Base-by-base conservation (phyloP, 495 filamentous ascomycete genomes). In the Echria macrotheca region DNA sequence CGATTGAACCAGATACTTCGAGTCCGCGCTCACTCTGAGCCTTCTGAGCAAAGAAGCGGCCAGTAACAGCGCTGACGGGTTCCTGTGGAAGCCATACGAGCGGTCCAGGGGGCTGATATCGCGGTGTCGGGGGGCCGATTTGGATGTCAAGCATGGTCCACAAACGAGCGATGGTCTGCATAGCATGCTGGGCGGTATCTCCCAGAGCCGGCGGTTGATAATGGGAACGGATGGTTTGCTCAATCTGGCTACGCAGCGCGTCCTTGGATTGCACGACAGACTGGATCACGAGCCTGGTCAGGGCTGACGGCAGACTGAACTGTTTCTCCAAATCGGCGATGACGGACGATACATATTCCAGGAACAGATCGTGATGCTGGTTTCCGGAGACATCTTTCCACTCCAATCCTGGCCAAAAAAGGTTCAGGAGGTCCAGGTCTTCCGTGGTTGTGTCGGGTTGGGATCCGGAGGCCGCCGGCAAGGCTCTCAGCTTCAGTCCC, bases 71-170 rank as follows among this genome's bases (percentile, higher is more conserved):
- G 9, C 33, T 39, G 3, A 48, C 12, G 11, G 22, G 21, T 19
- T 38, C 21, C 33, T 21, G n/a, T 10, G 15, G 11, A 14, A n/a
- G 14, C 45, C 45, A 48, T 9, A 48, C 4, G 19, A 48, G 18
- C 8, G 23, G 14, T 7, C 23, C 33, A 15, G 26, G 25, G 4
- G 43, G 43, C 5, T 22, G n/a, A 14, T 33, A 29, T 7, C 29
- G 8, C n/a, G n/a, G n/a, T 8, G 4, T 5, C 21, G 43, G 43
- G 15, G 5, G 12, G 5, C 33, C 7, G 12, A 45, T 28, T 23
- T 45, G 25, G 12, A 45, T 22, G 28, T 45, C 12, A 4, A 45
- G 43, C 43, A 45, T 45, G 11, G 43, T 45, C 43, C 43, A 45
- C 5, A 45, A 7, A 19, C 43, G 43, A 9, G n/a, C 4, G 9